Conservation (phyloP, 148 eudicot genomes). For the Bassia scoparia region DNA sequence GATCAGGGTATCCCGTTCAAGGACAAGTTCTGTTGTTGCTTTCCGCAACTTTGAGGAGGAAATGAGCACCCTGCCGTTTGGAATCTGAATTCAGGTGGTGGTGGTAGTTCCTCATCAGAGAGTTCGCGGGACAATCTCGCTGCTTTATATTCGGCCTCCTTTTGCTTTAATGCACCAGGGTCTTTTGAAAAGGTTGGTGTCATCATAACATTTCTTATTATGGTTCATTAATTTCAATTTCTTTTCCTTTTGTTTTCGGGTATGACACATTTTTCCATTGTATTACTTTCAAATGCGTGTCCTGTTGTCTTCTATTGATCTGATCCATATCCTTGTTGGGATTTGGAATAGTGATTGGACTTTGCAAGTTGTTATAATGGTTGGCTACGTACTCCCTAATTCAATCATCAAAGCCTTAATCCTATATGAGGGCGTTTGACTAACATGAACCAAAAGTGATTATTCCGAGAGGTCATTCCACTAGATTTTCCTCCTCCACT, state of each 20-base stretch:
- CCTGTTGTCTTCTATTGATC: neutral
- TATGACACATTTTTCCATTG: neutral
- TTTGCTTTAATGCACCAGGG: conserved; percentile 81
- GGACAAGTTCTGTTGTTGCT: conserved; percentile 62
- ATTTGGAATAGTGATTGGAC: neutral
- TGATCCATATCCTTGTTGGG: neutral
- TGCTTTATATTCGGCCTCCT: conserved; percentile 85
- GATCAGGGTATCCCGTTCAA: conserved; percentile 47
- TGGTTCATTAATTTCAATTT: neutral
- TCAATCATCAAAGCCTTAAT: too few relatives aligned
- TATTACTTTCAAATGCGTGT: neutral
- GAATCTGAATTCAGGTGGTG: conserved; percentile 72
- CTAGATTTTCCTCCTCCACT: too few relatives aligned
- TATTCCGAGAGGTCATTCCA: too few relatives aligned
- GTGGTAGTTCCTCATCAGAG: conserved; percentile 56
- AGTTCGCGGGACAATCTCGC: conserved; percentile 82
- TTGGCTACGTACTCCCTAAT: neutral
- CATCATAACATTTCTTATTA: neutral
- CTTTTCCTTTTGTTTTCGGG: neutral
- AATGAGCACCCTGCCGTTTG: conserved; percentile 64
- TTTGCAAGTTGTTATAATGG: too few relatives aligned
- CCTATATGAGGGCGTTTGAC: too few relatives aligned
- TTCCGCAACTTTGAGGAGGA: conserved; percentile 95
- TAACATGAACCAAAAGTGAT: too few relatives aligned
- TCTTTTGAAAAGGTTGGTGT: conserved; percentile 75